Evolutionary conservation across 441 rosid species (phyloP), one percentile per base, ranked within the genome.

Genomic region (Isatis lusitanica): DNA sequence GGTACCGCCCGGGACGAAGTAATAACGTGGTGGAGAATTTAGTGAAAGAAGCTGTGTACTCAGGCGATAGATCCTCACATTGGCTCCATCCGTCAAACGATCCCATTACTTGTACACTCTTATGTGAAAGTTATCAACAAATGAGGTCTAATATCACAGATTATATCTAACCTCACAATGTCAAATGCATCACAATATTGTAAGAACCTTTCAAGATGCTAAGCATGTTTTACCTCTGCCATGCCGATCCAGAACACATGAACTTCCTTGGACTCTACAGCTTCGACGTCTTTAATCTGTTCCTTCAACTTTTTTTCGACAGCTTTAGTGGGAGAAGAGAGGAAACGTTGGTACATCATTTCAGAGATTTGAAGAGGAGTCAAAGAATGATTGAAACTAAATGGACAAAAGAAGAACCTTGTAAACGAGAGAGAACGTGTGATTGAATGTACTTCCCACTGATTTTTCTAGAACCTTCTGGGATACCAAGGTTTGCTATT

Each of bases 61-160:
- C 96, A 3, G 97, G 92, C 0, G 98, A 91, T 63, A 91, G 78
- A 74, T 90, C 84, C 79, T 90, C 96, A 28, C 90, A 87, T 74
- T 83, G 93, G 78, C 89, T 90, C 97, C 96, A 91, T 33, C 96
- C 95, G 21, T 90, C 96, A 30, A 88, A 94, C 28, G 85, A 75
- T 64, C 98, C 97, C 98, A 88, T 90, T 61, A 90, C 94, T 87
- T 94, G 96, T 38, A 94, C 97, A 58, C 88, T 84, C 97, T 74
- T 8, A 42, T 86, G 74, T 36, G 11, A 43, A 33, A 7, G 51
- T 43, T 2, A 42, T 21, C 59, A 62, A 44, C 15, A 62, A 7
- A 39, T 44, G 16, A 64, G 42, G 9, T 43, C 10, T 16, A 30
- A 6, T 33, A 33, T 33, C 36, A 33, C 24, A 7, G 8, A 33